Conservation (phyloP, 2,329 filamentous ascomycete species). For the Seiridium unicorne region DNA sequence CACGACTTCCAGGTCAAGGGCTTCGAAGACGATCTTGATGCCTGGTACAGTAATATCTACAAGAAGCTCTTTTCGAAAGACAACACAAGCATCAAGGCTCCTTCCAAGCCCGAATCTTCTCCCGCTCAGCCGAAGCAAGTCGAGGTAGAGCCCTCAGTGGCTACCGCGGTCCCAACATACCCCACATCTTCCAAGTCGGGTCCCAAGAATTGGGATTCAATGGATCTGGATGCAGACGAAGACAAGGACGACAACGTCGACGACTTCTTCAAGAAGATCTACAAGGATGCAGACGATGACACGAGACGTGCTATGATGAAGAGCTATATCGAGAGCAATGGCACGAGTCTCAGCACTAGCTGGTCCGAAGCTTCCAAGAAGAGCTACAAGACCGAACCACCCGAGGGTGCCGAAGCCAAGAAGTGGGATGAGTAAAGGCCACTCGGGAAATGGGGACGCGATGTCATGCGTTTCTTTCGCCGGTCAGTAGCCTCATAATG, state of each 20-base stretch:
- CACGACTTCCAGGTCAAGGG: slow-evolving; percentile 17
- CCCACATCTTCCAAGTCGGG: slow-evolving; percentile 83
- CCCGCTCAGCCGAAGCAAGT: not conserved
- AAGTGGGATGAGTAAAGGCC: slow-evolving; percentile 50
- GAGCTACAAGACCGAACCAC: slow-evolving; percentile 70
- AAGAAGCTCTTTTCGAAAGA: not conserved
- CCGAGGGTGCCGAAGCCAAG: slow-evolving; percentile 75
- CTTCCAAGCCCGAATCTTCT: not conserved
- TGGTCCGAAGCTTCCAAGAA: slow-evolving; percentile 78
- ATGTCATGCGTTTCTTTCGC: not conserved
- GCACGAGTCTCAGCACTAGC: slow-evolving; percentile 87
- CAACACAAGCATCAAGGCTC: not conserved
- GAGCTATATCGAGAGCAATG: slow-evolving; percentile 91
- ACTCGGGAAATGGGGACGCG: not conserved
- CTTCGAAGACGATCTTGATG: slow-evolving; percentile 10
- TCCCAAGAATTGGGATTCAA: slow-evolving; percentile 88
- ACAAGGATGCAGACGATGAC: slow-evolving; percentile 73
- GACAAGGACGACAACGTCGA: slow-evolving; percentile 66
- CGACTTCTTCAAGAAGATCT: slow-evolving; percentile 87
- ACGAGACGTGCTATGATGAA: slow-evolving; percentile 95
- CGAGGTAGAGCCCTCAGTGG: not conserved
- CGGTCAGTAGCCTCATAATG: no score
- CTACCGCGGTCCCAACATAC: slow-evolving; percentile 43
- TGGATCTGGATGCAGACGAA: slow-evolving; percentile 50
- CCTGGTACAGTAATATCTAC: slow-evolving; percentile 19